Percentiles rank a stretch among this genome's conserved stretches.
Evolutionary conservation across 2,329 filamentous ascomycete genomes (phyloP).

Genomic region (Coniochaeta pulveracea): DNA sequence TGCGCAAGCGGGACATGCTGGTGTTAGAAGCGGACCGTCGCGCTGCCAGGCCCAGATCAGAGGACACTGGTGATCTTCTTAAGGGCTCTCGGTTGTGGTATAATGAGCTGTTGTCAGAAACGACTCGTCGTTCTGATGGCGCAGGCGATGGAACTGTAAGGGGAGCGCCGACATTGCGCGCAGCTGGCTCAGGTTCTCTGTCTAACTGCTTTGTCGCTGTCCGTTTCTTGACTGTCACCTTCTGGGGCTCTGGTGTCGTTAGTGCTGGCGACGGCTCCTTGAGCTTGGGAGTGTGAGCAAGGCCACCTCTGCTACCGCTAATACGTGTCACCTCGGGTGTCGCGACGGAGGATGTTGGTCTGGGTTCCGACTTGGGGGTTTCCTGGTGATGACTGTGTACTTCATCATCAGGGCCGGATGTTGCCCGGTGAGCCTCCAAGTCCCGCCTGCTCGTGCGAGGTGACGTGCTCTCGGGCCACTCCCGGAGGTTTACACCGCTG

Average conservation of each 20-base stretch:
- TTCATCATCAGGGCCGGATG: constrained; percentile 1
- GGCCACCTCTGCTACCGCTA: constrained; percentile 2
- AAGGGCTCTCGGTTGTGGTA: neutral
- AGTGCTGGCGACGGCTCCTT: constrained; percentile 24
- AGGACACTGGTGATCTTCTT: neutral
- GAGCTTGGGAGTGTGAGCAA: constrained; percentile 20
- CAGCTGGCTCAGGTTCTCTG: constrained; percentile 19
- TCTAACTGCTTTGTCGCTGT: constrained; percentile 15
- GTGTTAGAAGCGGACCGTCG: constrained; percentile 41
- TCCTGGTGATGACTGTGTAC: neutral
- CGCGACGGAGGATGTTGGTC: constrained; percentile 4
- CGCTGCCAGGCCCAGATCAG: constrained; percentile 13
- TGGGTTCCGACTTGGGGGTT: too few relatives aligned
- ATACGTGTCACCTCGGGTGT: too few relatives aligned
- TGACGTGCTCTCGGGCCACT: constrained; percentile 24
- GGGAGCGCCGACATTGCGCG: constrained; percentile 4
- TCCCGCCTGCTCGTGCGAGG: neutral
- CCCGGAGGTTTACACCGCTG: constrained; percentile 44
- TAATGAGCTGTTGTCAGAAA: constrained; percentile 23
- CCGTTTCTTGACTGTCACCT: constrained; percentile 18
- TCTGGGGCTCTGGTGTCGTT: constrained; percentile 32
- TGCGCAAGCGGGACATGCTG: constrained; percentile 37
- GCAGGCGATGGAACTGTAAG: constrained; percentile 1
- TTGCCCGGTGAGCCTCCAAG: constrained; percentile 5
- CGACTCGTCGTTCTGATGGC: constrained; percentile 16